Percentiles rank a stretch among this genome's conserved stretches.
Conservation (phyloP, 371 early-diverging fungal genomes). For the Saksenaea vasiformis region DNA sequence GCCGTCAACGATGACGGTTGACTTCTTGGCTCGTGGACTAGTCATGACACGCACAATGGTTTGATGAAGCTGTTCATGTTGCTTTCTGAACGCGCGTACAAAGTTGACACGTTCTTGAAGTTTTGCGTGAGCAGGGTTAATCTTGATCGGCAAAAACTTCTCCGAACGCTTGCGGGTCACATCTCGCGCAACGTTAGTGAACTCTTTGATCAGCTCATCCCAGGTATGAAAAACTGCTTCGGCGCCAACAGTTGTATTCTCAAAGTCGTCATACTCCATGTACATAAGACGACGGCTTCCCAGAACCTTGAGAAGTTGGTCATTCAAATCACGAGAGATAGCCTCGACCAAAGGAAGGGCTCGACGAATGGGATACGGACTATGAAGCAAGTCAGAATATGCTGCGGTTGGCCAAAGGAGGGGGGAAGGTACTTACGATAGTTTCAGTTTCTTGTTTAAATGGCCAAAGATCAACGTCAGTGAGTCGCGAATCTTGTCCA, state of each 20-base stretch:
- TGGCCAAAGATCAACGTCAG: slow-evolving; percentile 90
- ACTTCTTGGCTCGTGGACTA: slow-evolving; percentile 59
- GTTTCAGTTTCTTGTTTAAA: slow-evolving; percentile 94
- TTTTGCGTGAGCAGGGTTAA: slow-evolving; percentile 87
- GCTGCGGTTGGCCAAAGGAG: neutral
- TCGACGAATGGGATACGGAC: slow-evolving; percentile 94
- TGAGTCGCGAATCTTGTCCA: slow-evolving; percentile 80
- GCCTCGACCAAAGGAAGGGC: slow-evolving; percentile 94
- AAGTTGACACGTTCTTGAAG: slow-evolving; percentile 93
- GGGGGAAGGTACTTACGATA: slow-evolving; percentile 59
- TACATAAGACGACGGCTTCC: slow-evolving; percentile 91
- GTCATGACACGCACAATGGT: slow-evolving; percentile 94
- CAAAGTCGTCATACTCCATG: slow-evolving; percentile 88
- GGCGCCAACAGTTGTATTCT: slow-evolving; percentile 79
- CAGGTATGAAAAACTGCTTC: slow-evolving; percentile 91
- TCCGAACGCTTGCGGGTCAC: slow-evolving; percentile 90
- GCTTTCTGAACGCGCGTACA: slow-evolving; percentile 89
- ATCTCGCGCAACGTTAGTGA: slow-evolving; percentile 93
- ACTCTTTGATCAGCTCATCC: slow-evolving; percentile 96
- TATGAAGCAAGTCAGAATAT: slow-evolving; percentile 11
- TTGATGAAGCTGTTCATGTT: slow-evolving; percentile 94
- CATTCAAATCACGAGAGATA: slow-evolving; percentile 92
- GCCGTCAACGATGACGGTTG: slow-evolving; percentile 54
- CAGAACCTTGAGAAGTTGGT: slow-evolving; percentile 87
- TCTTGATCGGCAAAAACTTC: slow-evolving; percentile 94